Evolutionary conservation across 805 yeast genomes (phyloP), one percentile per base, ranked within the genome.

Genomic region (Yarrowia sp.): DNA sequence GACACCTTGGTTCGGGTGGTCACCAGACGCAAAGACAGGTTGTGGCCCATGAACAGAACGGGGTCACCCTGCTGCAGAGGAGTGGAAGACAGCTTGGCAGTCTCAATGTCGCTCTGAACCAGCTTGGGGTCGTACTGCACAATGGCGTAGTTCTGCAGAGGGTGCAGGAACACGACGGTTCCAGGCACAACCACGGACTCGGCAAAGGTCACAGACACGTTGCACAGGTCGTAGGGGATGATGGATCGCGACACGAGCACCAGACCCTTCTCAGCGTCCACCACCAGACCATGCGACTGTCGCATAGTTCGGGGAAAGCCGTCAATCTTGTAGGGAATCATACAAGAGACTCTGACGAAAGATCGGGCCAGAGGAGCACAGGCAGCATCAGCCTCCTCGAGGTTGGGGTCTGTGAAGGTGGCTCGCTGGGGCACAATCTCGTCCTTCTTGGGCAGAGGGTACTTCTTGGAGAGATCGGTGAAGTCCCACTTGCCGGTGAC

Each of bases 181-280:
- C 89, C 97, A 0, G 96, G 91, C 14, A 92, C 84, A 72, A 88
- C 86, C 26, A 91, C 85, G 0, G 97, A 89, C 71, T 93, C 97
- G 4, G 97, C 97, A 75, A 93, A 86, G 2, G 93, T 87, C 22
- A 93, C 83, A 59, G 86, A 82, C 32, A 92, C 83, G 77, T 93
- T 97, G 72, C 88, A 82, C 72, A 89, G 77, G 61, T 90, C 97
- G 79, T 92, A 97, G 8, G 97, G 97, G 35, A 92, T 91, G 68
- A 85, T 82, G 70, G 87, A 82, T 70, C 97, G 83, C 2, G 97
- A 89, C 1, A 89, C 91, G 65, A 93, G 79, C 5, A 91, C 91
- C 71, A 87, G 88, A 1, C 98, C 98, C 70, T 85, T 85, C 64
- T 82, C 85, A 4, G 97, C 89, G 77, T 93, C 97, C 42, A 93